These are phyloP conservation scores for Dictyophora rubrovolvata DNA, from an alignment of 768 basidiomycete genomes.

Conservation along the genomic window DNA sequence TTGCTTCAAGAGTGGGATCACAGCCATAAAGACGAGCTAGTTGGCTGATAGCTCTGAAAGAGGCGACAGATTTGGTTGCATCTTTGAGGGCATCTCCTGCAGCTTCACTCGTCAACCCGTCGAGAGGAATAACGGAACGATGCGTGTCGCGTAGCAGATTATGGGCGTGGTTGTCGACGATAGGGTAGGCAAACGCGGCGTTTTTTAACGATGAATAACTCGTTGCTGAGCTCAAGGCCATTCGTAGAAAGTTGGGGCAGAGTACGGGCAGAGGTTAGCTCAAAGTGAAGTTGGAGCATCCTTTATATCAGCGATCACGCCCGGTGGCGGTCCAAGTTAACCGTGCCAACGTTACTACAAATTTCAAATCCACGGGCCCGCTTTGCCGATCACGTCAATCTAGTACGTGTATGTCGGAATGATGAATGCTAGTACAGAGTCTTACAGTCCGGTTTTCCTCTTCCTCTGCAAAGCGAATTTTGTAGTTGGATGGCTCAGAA, in stretches of 20 bases:
- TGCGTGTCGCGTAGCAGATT: constrained; percentile 44
- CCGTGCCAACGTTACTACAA: no score
- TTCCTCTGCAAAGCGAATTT: no score
- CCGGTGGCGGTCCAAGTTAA: no score
- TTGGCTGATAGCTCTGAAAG: constrained; percentile 45
- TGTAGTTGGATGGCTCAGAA: no score
- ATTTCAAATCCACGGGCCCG: no score
- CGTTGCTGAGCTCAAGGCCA: background rate
- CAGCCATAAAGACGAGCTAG: constrained; percentile 42
- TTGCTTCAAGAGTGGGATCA: constrained; percentile 43
- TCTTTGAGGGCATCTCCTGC: constrained; percentile 43
- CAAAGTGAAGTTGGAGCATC: no score
- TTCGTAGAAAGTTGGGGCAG: background rate
- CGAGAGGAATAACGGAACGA: constrained; percentile 41
- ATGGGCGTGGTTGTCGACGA: constrained; percentile 76
- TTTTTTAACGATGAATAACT: background rate
- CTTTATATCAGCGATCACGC: no score
- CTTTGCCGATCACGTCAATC: no score
- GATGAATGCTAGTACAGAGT: no score
- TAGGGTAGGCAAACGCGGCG: constrained; percentile 30
- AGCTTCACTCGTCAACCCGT: constrained; percentile 60
- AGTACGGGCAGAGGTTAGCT: no score
- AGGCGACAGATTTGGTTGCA: constrained; percentile 46
- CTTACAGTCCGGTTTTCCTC: no score
- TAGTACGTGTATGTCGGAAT: no score